These are phyloP conservation scores for Alloascoidea africana DNA, from an alignment of 805 yeast species.

Conservation along the genomic window DNA sequence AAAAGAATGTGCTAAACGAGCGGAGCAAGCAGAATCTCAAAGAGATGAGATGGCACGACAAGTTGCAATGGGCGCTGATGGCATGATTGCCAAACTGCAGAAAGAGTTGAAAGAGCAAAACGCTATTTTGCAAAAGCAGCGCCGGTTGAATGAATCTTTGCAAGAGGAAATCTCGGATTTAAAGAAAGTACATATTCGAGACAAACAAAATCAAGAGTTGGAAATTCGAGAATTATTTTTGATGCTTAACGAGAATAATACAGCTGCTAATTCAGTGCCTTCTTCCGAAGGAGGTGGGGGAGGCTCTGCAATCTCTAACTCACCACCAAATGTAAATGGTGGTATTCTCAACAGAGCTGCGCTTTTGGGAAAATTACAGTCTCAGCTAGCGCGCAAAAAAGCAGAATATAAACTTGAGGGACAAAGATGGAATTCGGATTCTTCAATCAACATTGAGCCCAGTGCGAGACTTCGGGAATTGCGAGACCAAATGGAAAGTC, in stretches of 20 bases:
- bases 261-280: slow-evolving; percentile 4
- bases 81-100: slow-evolving; percentile 43
- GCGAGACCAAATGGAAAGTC: slow-evolving; percentile 71
- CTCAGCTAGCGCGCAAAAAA: slow-evolving; percentile 18
- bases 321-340: too few species aligned
- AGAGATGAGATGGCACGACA: slow-evolving; percentile 49
- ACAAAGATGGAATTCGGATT: slow-evolving; percentile 24
- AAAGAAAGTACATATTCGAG: slow-evolving; percentile 23
- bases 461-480: slow-evolving; percentile 58
- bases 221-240: slow-evolving; percentile 46
- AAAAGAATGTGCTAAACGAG: slow-evolving; percentile 32
- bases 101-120: slow-evolving; percentile 52
- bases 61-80: slow-evolving; percentile 63
- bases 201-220: slow-evolving; percentile 29
- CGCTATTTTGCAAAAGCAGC: slow-evolving; percentile 37
- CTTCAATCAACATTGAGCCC: slow-evolving; percentile 51
- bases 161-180: slow-evolving; percentile 47
- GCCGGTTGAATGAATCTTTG: slow-evolving; percentile 47
- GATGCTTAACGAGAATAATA: slow-evolving; percentile 29
- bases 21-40: slow-evolving; percentile 44
- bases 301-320: neutral
- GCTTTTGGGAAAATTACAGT: slow-evolving; percentile 16
- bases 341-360: slow-evolving; percentile 18
- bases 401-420: slow-evolving; percentile 24
- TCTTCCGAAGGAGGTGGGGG: neutral